Percentiles rank a stretch among this genome's conserved stretches.
These are phyloP conservation scores for Pleurotus tuoliensis DNA, from an alignment of 768 basidiomycete species.

Conservation along the genomic window DNA sequence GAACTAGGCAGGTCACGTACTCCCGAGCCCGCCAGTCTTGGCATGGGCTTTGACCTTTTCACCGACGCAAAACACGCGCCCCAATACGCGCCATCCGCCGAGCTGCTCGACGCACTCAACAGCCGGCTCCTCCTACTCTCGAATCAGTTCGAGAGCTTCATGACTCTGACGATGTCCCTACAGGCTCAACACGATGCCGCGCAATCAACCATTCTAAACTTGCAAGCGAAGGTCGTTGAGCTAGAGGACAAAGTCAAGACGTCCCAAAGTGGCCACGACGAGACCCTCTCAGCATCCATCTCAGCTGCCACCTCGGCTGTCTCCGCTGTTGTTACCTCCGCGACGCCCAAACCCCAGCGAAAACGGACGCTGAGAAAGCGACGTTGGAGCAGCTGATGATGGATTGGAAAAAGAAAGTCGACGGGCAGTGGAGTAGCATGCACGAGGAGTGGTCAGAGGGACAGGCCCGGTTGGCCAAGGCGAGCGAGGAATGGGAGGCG, in stretches of 20 bases:
- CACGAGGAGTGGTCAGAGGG: conserved; percentile 71
- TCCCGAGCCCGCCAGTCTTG: conserved; percentile 70
- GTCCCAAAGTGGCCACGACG: too few relatives aligned
- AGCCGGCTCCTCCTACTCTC: conserved; percentile 59
- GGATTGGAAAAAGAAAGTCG: conserved; percentile 65
- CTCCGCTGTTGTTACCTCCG: too few relatives aligned
- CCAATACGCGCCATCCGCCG: conserved; percentile 19
- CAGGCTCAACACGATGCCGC: too few relatives aligned
- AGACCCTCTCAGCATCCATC: too few relatives aligned
- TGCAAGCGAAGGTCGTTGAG: too few relatives aligned
- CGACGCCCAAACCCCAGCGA: background rate
- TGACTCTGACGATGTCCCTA: conserved; percentile 50
- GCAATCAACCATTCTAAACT: too few relatives aligned
- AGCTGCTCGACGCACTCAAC: conserved; percentile 53
- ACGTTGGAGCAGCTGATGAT: conserved; percentile 50
- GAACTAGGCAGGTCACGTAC: conserved; percentile 73
- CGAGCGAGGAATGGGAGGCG: too few relatives aligned
- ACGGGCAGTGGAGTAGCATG: conserved; percentile 50
- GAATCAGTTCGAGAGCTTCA: conserved; percentile 70
- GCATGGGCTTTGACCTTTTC: conserved; percentile 35
- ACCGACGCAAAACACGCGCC: conserved; percentile 21
- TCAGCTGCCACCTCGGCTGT: too few relatives aligned
- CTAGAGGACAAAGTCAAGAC: too few relatives aligned
- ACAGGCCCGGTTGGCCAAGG: conserved; percentile 25
- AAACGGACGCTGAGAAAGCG: conserved; percentile 31